phyloP scores from a whole-genome alignment of 2,329 filamentous ascomycete genomes.

The Teratosphaeria zuluensis region DNA sequence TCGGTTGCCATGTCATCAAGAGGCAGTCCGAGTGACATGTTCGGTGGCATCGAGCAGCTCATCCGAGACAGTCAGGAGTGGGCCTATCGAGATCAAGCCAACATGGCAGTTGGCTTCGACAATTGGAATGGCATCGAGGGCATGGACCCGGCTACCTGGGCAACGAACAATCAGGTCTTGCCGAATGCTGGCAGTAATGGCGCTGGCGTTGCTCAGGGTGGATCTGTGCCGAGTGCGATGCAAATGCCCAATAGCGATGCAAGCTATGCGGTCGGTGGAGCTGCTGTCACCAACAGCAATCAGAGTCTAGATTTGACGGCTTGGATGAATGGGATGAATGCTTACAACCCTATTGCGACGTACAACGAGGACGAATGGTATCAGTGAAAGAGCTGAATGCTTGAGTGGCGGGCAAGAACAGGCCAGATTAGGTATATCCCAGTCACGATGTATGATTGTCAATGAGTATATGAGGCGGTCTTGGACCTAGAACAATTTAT shows the following conservation, averaged over 20 bases:
- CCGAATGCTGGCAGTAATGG: constrained; percentile 1
- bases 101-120: constrained; percentile 51
- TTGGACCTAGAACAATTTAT: background rate
- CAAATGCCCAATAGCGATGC: background rate
- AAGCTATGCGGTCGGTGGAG: background rate
- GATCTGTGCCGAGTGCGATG: background rate
- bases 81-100: constrained; percentile 49
- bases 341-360: constrained; percentile 15
- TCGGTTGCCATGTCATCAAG: constrained; percentile 9
- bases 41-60: constrained; percentile 51
- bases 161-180: background rate
- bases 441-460: background rate
- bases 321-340: constrained; percentile 19
- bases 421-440: background rate
- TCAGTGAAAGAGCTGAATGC: constrained; percentile 14
- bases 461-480: background rate
- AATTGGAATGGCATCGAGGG: constrained; percentile 42
- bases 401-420: background rate
- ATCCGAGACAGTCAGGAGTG: constrained; percentile 54
- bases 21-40: constrained; percentile 42
- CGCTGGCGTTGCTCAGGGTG: background rate
- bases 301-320: constrained; percentile 8
- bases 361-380: constrained; percentile 36
- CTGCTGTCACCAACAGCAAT: background rate
- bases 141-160: constrained; percentile 12